Conservation (phyloP, 2,329 filamentous ascomycete genomes). For the Fusarium torulosum region DNA sequence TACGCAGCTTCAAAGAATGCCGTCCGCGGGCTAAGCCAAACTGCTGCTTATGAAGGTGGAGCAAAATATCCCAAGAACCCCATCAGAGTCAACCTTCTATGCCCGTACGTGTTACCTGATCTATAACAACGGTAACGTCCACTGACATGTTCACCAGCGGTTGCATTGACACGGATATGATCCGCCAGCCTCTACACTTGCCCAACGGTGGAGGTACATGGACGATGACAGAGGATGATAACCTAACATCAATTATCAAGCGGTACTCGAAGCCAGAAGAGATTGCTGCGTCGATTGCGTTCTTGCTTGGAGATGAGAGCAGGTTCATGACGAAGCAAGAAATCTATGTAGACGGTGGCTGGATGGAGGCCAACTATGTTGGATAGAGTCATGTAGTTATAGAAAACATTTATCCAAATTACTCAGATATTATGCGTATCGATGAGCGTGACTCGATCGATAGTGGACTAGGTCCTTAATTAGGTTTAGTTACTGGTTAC, state of each 20-base stretch:
- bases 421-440: too few species aligned
- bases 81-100: constrained; percentile 43
- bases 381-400: background rate
- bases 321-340: constrained; percentile 50
- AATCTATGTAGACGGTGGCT: constrained; percentile 50
- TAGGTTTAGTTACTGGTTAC: too few species aligned
- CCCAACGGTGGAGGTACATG: constrained; percentile 43
- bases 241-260: constrained; percentile 46
- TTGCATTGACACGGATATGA: constrained; percentile 50
- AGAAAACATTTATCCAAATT: background rate
- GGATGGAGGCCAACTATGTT: constrained; percentile 46
- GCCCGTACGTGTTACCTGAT: constrained; percentile 29
- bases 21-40: constrained; percentile 46
- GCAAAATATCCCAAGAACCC: constrained; percentile 45
- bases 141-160: constrained; percentile 24
- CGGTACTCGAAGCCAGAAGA: constrained; percentile 49
- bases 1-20: constrained; percentile 53
- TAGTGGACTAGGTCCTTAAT: too few species aligned
- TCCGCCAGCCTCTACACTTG: constrained; percentile 45
- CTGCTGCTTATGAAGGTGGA: constrained; percentile 48
- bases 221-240: constrained; percentile 46
- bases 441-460: too few species aligned
- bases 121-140: accelerated
- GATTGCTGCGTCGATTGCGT: constrained; percentile 49
- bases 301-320: constrained; percentile 51